A percentile compares a stretch with the other conserved stretches of the same genome.
phyloP scores from a whole-genome alignment of 202 grass and related monocot species.

The Panicum virgatum region DNA sequence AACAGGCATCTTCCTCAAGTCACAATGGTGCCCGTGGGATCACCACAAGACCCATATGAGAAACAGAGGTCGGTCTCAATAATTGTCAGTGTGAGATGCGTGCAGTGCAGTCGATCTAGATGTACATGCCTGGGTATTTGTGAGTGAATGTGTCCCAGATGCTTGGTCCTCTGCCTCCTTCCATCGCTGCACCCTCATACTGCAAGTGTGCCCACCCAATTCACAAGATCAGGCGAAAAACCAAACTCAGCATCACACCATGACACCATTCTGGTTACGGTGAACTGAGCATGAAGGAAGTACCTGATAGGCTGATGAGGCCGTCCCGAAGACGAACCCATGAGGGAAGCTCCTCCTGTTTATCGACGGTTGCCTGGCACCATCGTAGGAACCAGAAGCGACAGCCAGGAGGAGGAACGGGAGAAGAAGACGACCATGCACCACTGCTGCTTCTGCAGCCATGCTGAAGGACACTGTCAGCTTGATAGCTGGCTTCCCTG shows the following conservation, averaged over 20 bases:
- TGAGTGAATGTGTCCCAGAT: too few species aligned
- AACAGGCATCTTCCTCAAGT: neutral
- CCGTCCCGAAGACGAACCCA: conserved; percentile 68
- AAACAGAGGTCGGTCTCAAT: too few species aligned
- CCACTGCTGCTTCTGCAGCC: neutral
- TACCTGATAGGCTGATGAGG: conserved; percentile 72
- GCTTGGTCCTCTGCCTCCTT: conserved; percentile 56
- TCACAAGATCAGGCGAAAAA: too few species aligned
- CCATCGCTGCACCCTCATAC: conserved; percentile 57
- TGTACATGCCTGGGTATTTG: conserved; percentile 43
- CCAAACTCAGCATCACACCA: too few species aligned
- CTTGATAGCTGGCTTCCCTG: neutral
- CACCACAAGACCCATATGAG: too few species aligned
- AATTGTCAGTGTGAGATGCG: too few species aligned
- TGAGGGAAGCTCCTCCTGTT: conserved; percentile 51
- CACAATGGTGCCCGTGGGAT: too few species aligned
- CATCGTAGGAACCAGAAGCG: neutral
- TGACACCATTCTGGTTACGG: too few species aligned
- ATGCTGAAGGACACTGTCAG: neutral
- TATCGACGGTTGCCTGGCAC: neutral
- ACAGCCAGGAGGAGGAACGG: neutral
- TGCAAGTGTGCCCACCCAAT: conserved; percentile 12
- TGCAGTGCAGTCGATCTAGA: neutral
- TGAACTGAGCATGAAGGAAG: neutral
- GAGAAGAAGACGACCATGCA: neutral